Conservation (phyloP, 2,329 filamentous ascomycete species). For the Aspergillus bombycis region DNA sequence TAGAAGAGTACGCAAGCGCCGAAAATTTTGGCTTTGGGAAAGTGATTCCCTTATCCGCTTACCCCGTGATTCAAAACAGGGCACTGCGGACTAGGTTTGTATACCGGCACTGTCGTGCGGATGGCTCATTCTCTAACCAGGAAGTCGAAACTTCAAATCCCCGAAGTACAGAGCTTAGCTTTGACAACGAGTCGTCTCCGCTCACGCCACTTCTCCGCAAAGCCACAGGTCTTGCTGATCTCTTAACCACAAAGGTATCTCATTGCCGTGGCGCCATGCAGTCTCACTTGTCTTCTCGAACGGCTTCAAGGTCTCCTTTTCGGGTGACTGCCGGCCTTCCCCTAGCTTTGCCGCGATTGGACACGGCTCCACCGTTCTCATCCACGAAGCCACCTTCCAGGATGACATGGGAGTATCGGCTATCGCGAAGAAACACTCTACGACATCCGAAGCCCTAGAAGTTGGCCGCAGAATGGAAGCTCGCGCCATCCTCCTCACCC, state of each 20-base stretch:
- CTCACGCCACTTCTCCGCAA: slow-evolving; percentile 48
- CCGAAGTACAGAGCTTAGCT: slow-evolving; percentile 26
- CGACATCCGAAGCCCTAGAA: slow-evolving; percentile 79
- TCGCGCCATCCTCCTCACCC: slow-evolving; percentile 79
- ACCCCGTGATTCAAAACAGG: slow-evolving; percentile 22
- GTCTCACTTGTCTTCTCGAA: slow-evolving; percentile 76
- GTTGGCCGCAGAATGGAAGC: slow-evolving; percentile 80
- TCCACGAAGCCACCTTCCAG: slow-evolving; percentile 96
- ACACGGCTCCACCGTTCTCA: slow-evolving; percentile 74
- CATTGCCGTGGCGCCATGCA: slow-evolving; percentile 83
- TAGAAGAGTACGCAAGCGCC: slow-evolving; percentile 77
- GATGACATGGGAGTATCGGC: slow-evolving; percentile 81
- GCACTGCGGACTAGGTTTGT: slow-evolving; percentile 30
- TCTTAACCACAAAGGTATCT: slow-evolving; percentile 69
- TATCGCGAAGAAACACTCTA: slow-evolving; percentile 84
- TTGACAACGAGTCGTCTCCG: slow-evolving; percentile 30
- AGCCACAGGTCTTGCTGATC: slow-evolving; percentile 64
- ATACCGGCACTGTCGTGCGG: slow-evolving; percentile 33
- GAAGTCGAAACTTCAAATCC: slow-evolving; percentile 16
- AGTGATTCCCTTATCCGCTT: slow-evolving; percentile 54
- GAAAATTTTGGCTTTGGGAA: slow-evolving; percentile 73
- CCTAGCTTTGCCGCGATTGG: slow-evolving; percentile 71
- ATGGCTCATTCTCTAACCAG: slow-evolving; percentile 29
- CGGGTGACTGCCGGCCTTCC: slow-evolving; percentile 88
- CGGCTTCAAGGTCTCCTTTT: slow-evolving; percentile 87